Base-by-base conservation (phyloP, 306 rosid genomes). In the Aeschynomene evenia region DNA sequence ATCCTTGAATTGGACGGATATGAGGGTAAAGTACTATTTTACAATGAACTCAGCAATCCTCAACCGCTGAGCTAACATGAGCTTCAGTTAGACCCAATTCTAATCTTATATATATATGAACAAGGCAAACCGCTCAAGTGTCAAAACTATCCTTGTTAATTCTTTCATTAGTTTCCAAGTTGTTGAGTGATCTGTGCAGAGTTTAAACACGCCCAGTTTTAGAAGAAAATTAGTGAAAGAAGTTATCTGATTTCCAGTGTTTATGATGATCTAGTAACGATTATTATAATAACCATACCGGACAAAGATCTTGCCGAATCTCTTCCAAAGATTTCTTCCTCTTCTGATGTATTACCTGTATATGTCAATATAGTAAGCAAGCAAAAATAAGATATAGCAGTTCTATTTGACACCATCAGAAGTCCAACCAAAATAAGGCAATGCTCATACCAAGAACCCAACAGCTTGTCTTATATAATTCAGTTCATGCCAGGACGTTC, bases 401-500 rank as follows among this genome's bases (percentile, higher is more conserved):
- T 45, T 50, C 39, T 15, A 59, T 10, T 50, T 72, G 23, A 46
- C 37, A 57, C 13, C 55, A 43, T 42, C 8, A 19, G n/a, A 45
- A 42, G 29, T 11, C 0, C 62, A 63, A 66, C 70, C 11, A 71
- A 64, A 79, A 54, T 39, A 48, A 40, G 33, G 29, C 23, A 66
- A 45, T 54, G 75, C 68, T 68, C 40, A 55, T 91, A 94, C 99
- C 99, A 94, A 87, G 86, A 94, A 94, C 28, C 96, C 99, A 68
- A 94, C 95, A 78, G 97, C 97, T 78, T 94, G 99, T 68, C 99
- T 75, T 56, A 94, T 94, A 79, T 85, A 91, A 78, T 91, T 94
- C 63, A 94, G 92, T 84, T 94, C 97, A 0, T 94, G 99, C 99
- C 97, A 91, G 42, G 97, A 88, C 48, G 96, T 94, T 68, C 99